These are phyloP conservation scores for Saccharomycopsis sp. DNA, from an alignment of 805 yeast species.

Conservation along the genomic window DNA sequence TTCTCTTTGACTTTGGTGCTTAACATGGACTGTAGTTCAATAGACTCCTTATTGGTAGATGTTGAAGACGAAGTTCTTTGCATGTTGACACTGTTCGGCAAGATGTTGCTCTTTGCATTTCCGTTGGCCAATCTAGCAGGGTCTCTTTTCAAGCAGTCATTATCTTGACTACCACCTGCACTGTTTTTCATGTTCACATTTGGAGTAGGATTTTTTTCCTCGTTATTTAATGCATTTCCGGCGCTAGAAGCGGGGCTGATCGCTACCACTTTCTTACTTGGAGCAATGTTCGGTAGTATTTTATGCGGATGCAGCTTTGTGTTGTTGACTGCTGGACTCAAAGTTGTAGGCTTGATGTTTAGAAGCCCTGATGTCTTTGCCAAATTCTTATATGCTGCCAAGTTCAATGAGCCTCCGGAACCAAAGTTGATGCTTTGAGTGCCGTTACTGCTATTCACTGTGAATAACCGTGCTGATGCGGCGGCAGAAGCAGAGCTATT, in stretches of 20 bases:
- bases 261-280: conserved; percentile 4
- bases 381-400: conserved; percentile 7
- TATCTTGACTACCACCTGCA: background rate
- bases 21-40: conserved; percentile 11
- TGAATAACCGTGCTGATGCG: background rate
- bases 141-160: background rate
- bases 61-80: conserved; percentile 3
- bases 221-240: background rate
- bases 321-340: background rate
- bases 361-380: conserved; percentile 5
- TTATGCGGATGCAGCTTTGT: conserved; percentile 1
- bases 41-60: background rate
- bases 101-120: background rate
- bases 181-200: background rate
- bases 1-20: conserved; percentile 19
- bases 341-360: conserved; percentile 11
- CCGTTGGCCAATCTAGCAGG: background rate
- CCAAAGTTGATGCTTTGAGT: background rate
- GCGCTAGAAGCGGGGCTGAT: background rate
- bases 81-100: background rate
- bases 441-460: background rate
- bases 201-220: background rate
- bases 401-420: background rate
- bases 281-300: conserved; percentile 13
- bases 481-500: background rate